A percentile compares a stretch with the other conserved stretches of the same genome.
These are phyloP conservation scores for Paecilomyces formosus DNA, from an alignment of 2,329 filamentous ascomycete species.

Conservation along the genomic window DNA sequence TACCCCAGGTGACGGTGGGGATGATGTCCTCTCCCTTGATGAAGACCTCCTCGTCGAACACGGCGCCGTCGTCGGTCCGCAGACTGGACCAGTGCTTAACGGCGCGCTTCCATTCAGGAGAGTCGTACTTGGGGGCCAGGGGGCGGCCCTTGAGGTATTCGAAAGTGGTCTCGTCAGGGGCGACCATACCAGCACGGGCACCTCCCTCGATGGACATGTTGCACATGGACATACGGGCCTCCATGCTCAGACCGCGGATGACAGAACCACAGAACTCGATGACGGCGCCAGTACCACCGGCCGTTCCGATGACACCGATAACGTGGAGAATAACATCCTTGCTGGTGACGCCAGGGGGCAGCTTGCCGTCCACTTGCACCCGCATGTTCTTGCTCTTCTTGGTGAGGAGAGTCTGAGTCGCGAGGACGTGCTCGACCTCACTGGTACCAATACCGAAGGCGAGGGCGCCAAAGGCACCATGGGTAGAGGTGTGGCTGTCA, in stretches of 20 bases:
- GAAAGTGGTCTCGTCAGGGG: conserved; percentile 87
- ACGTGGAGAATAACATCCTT: conserved; percentile 93
- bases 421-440: conserved; percentile 96
- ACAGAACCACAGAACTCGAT: conserved; percentile 97
- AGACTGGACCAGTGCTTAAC: conserved; percentile 80
- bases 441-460: conserved; percentile 97
- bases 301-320: conserved; percentile 90
- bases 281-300: conserved; percentile 86
- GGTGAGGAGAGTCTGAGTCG: conserved; percentile 91
- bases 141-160: conserved; percentile 91
- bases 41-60: conserved; percentile 81
- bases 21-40: conserved; percentile 89
- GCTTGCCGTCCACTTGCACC: conserved; percentile 85
- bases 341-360: conserved; percentile 84
- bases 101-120: conserved; percentile 83
- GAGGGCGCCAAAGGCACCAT: conserved; percentile 90
- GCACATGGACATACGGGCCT: conserved; percentile 98
- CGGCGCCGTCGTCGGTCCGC: conserved; percentile 77
- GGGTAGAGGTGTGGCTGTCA: conserved; percentile 96
- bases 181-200: conserved; percentile 92
- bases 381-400: conserved; percentile 98
- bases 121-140: conserved; percentile 75
- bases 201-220: conserved; percentile 99
- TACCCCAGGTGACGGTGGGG: conserved; percentile 94
- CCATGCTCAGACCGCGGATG: conserved; percentile 84